Evolutionary conservation across 305 asterid species (phyloP).

Genomic region (Euphrasia arctica): DNA sequence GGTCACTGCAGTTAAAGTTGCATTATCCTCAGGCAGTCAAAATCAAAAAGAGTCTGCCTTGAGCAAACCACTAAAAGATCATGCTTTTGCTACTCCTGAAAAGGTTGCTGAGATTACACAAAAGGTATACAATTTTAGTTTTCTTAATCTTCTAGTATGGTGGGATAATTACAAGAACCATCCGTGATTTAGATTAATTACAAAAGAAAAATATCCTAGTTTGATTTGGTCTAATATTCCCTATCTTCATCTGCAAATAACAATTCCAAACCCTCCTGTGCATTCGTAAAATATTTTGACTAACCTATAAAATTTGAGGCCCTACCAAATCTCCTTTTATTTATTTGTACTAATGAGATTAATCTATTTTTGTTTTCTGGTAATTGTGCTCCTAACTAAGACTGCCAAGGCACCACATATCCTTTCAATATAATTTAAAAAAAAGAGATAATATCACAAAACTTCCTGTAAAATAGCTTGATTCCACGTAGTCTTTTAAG

Average conservation of each 20-base stretch:
- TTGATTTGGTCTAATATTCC: neutral
- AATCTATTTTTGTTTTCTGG: neutral
- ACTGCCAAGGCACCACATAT: no score
- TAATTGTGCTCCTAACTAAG: neutral
- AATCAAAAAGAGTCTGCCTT: constrained; percentile 66
- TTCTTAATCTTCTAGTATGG: neutral
- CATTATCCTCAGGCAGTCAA: constrained; percentile 63
- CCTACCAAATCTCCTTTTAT: no score
- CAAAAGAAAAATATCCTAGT: neutral
- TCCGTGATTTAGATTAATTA: neutral
- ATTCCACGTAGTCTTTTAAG: no score
- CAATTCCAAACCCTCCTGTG: neutral
- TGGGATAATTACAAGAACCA: neutral
- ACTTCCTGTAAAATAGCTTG: no score
- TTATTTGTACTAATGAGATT: neutral
- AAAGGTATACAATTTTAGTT: constrained; percentile 50
- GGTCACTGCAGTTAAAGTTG: constrained; percentile 97
- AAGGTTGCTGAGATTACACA: constrained; percentile 85
- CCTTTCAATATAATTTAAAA: no score
- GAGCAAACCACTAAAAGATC: constrained; percentile 83
- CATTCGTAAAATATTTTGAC: neutral
- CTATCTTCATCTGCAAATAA: neutral
- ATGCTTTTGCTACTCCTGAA: constrained; percentile 95
- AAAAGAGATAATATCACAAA: no score
- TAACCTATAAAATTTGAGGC: neutral